Percentiles rank a stretch among this genome's conserved stretches.
Conservation (phyloP, 495 filamentous ascomycete genomes). For the Arthonia radiata region DNA sequence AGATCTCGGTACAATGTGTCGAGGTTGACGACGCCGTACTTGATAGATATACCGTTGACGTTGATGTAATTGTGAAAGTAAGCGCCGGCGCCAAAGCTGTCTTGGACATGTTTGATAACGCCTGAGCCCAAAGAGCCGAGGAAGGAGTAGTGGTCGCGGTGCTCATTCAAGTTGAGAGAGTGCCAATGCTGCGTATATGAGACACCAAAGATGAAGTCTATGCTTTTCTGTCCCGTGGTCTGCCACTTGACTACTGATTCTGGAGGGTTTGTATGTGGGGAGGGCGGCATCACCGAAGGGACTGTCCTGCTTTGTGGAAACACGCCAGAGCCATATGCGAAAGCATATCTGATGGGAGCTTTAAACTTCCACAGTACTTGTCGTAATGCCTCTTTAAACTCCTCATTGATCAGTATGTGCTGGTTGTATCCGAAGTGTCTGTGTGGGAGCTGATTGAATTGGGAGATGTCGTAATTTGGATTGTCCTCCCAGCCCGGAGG, state of each 20-base stretch:
- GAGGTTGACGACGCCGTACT: slow-evolving; percentile 89
- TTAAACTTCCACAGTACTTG: slow-evolving; percentile 81
- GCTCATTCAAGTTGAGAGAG: slow-evolving; percentile 62
- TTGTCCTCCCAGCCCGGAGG: slow-evolving; percentile 56
- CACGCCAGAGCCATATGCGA: slow-evolving; percentile 92
- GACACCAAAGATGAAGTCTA: slow-evolving; percentile 94
- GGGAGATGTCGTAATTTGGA: slow-evolving; percentile 44
- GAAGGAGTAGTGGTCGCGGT: slow-evolving; percentile 78
- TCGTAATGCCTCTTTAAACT: slow-evolving; percentile 75
- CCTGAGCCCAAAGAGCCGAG: slow-evolving; percentile 69
- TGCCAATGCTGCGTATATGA: slow-evolving; percentile 95
- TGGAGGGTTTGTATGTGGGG: slow-evolving; percentile 52
- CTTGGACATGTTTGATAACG: slow-evolving; percentile 59
- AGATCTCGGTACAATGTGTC: slow-evolving; percentile 70
- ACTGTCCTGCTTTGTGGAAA: slow-evolving; percentile 46
- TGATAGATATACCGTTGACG: slow-evolving; percentile 88
- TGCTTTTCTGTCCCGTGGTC: slow-evolving; percentile 75
- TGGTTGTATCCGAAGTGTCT: slow-evolving; percentile 85
- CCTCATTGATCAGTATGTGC: slow-evolving; percentile 76
- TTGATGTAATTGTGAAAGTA: slow-evolving; percentile 95
- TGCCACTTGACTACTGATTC: slow-evolving; percentile 56
- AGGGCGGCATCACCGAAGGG: slow-evolving; percentile 20
- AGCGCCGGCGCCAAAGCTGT: slow-evolving; percentile 71
- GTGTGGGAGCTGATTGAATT: slow-evolving; percentile 70
- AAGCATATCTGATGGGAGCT: slow-evolving; percentile 82